phyloP scores from a whole-genome alignment of 345 rosid species.

The Citrus inodora region DNA sequence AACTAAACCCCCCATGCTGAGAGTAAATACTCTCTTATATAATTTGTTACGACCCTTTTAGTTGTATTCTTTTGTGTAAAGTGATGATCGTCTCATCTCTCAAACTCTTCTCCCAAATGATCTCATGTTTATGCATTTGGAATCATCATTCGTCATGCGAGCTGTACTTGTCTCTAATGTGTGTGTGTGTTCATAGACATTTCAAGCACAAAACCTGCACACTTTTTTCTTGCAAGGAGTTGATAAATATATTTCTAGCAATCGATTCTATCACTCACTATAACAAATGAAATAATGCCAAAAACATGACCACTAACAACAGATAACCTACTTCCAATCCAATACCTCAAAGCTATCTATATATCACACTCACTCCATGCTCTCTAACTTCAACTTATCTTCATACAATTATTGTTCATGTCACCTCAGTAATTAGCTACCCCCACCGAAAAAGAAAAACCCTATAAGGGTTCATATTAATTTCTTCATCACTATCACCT shows the following conservation, averaged over 20 bases:
- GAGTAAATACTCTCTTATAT: no score
- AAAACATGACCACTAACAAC: conserved; percentile 13
- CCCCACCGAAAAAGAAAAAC: not conserved
- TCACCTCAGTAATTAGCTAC: no score
- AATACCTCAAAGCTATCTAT: conserved; percentile 5
- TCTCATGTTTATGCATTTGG: no score
- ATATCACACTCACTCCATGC: not conserved
- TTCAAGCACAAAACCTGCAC: not conserved
- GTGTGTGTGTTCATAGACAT: not conserved
- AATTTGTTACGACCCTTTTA: no score
- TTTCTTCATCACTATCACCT: not conserved
- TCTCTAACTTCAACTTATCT: not conserved
- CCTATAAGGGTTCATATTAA: not conserved
- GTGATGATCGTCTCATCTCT: no score
- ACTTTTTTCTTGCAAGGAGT: conserved; percentile 9
- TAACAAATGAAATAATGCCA: not conserved
- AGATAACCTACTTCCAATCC: conserved; percentile 9
- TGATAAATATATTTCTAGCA: not conserved
- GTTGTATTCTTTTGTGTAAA: no score
- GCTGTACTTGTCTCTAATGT: no score
- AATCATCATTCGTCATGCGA: no score
- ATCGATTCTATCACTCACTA: not conserved
- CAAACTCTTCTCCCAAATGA: no score
- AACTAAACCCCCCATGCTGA: no score
- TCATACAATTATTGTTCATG: not conserved